These are phyloP conservation scores for Endothia cerciana DNA, from an alignment of 2,329 filamentous ascomycete genomes.

Conservation along the genomic window DNA sequence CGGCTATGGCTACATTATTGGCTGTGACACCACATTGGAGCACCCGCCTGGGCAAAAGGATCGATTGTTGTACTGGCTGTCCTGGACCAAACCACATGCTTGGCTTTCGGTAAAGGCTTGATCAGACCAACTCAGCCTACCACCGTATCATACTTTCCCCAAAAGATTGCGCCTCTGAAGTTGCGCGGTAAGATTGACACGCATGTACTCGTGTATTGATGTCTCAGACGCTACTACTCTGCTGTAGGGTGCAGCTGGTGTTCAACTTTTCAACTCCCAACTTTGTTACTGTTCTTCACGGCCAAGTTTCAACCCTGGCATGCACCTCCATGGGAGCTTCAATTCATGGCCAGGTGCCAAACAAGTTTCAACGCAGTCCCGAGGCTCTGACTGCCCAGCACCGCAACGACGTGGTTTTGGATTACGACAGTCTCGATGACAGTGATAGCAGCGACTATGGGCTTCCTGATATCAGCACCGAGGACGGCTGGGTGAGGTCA, in stretches of 20 bases:
- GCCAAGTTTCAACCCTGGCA: not conserved
- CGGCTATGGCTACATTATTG: not conserved
- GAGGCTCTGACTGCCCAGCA: not conserved
- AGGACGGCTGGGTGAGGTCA: no score
- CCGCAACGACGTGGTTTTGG: no score
- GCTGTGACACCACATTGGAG: not conserved
- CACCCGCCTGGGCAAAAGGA: not conserved
- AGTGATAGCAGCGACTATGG: no score
- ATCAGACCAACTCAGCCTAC: not conserved
- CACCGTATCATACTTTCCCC: not conserved
- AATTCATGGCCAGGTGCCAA: no score
- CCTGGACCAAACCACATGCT: not conserved
- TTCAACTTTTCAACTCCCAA: not conserved
- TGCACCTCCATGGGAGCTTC: no score
- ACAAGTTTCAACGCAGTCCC: not conserved
- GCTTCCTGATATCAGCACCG: no score
- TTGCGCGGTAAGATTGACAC: not conserved
- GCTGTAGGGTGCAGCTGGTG: not conserved
- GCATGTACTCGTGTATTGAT: not conserved
- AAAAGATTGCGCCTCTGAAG: not conserved
- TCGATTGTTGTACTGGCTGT: not conserved
- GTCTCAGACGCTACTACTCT: not conserved
- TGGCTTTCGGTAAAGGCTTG: not conserved
- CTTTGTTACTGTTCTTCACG: no score
- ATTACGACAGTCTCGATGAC: no score